A percentile compares a stretch with the other conserved stretches of the same genome.
Conservation (phyloP, 2,329 filamentous ascomycete genomes). For the Talaromyces rugulosus region DNA sequence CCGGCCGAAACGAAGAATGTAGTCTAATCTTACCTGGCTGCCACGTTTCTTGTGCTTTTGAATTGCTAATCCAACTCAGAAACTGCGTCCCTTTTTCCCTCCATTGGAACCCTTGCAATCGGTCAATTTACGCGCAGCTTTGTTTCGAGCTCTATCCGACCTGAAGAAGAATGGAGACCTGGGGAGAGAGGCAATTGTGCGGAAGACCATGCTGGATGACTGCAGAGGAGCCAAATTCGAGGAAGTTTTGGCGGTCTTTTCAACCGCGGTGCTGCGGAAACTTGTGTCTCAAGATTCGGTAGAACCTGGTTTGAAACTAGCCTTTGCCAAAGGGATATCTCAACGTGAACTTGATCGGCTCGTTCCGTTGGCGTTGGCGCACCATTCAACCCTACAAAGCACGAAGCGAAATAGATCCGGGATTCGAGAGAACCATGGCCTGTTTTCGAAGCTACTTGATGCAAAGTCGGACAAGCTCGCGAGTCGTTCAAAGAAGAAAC, state of each 20-base stretch:
- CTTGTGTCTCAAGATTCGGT: conserved; percentile 45
- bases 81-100: conserved; percentile 85
- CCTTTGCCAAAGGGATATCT: conserved; percentile 45
- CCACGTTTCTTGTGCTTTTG: background rate
- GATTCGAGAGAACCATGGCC: conserved; percentile 54
- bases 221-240: conserved; percentile 89
- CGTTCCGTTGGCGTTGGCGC: conserved; percentile 65
- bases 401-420: conserved; percentile 58
- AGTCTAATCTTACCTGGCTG: background rate
- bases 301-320: conserved; percentile 49
- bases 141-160: conserved; percentile 76
- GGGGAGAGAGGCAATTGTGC: conserved; percentile 71
- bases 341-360: conserved; percentile 41
- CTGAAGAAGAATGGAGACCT: conserved; percentile 83
- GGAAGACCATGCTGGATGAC: conserved; percentile 95
- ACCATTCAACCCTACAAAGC: conserved; percentile 63
- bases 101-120: conserved; percentile 87
- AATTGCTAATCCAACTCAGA: conserved; percentile 47
- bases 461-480: conserved; percentile 57
- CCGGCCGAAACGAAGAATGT: conserved; percentile 63
- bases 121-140: conserved; percentile 77
- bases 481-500: conserved; percentile 24
- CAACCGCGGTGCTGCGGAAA: conserved; percentile 74
- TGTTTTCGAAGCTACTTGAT: conserved; percentile 63
- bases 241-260: conserved; percentile 80